Evolutionary conservation across 2,329 filamentous ascomycete species (phyloP), one percentile per base, ranked within the genome.

Genomic region (Beauveria sp.): DNA sequence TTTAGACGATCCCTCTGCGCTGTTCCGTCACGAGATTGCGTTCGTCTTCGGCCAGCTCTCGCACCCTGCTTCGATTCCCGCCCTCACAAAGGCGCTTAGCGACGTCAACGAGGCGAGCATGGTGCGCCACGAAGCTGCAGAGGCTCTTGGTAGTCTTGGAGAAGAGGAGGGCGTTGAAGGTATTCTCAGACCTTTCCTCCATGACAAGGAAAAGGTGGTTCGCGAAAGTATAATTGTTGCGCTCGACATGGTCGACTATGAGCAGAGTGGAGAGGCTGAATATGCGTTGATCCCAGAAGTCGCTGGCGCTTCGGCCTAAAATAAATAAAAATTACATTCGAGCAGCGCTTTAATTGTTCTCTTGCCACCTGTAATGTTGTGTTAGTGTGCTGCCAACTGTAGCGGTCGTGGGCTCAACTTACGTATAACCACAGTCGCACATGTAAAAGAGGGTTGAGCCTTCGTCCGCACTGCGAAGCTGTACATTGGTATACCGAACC

Each of bases 11-110:
- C 81, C 86, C 20, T 97, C 92, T 54, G 92, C 92, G 5, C 85
- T 99, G 8, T 97, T 99, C 82, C 88, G 94, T 66, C 94, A 99
- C 77, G 94, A 99, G 73, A 92, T 99, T 66, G 94, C 94, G 16
- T 99, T 99, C 72, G 94, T 99, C 16, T 99, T 99, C 68, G 94
- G 94, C 60, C 94, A 99, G 75, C 81, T 99, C 57, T 92, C 90
- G 60, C 94, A 99, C 71, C 94, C 94, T 1, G 93, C 93, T n/a
- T 96, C 92, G 1, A 97, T 99, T 66, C 92, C 94, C 4, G 91
- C 91, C 63, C 83, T 99, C 62, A 88, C 89, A 18, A 85, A 84
- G 56, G 86, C 90, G 1, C 80, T 99, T 62, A 89, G 89, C 68
- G 82, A 99, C 72, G 77, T 84, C 54, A 80, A 90, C 60, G 94